These are phyloP conservation scores for Meredithiella fracta DNA, from an alignment of 2,329 filamentous ascomycete genomes.

Conservation along the genomic window DNA sequence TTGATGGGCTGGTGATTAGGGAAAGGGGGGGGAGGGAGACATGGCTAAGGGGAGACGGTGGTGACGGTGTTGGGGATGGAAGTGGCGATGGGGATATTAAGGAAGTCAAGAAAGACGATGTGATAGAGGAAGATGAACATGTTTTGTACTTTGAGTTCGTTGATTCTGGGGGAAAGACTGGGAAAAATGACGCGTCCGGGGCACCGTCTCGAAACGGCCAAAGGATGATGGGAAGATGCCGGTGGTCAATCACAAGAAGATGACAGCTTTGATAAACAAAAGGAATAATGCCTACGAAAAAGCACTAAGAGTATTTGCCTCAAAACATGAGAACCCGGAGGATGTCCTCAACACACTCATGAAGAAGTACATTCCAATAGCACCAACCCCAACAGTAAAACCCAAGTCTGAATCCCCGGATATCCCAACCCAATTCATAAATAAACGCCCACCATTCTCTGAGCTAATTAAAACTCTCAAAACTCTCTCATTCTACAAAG, in stretches of 20 bases:
- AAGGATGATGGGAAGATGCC: constrained; percentile 42
- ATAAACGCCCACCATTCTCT: constrained; percentile 60
- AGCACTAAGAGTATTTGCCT: constrained; percentile 62
- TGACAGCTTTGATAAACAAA: constrained; percentile 55
- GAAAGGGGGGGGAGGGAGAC: not conserved
- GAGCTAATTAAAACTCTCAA: constrained; percentile 79
- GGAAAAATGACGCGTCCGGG: constrained; percentile 31
- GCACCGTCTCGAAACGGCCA: constrained; percentile 64
- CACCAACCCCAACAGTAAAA: not conserved
- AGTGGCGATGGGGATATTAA: not conserved
- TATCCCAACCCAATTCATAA: constrained; percentile 58
- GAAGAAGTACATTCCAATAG: constrained; percentile 38
- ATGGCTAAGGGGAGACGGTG: constrained; percentile 8
- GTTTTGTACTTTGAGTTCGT: constrained; percentile 84
- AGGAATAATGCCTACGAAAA: constrained; percentile 68
- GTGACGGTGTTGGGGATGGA: not conserved
- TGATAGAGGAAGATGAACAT: constrained; percentile 25
- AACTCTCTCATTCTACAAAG: constrained; percentile 69
- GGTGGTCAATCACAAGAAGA: constrained; percentile 8
- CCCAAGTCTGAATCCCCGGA: constrained; percentile 20
- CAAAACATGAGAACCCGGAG: constrained; percentile 49
- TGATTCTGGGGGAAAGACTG: constrained; percentile 37
- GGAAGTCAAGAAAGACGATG: not conserved
- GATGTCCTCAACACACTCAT: constrained; percentile 42
- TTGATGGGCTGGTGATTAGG: not conserved